Evolutionary conservation across 176 grass and related monocot species (phyloP).

Genomic region (Calamus simplicifolius): DNA sequence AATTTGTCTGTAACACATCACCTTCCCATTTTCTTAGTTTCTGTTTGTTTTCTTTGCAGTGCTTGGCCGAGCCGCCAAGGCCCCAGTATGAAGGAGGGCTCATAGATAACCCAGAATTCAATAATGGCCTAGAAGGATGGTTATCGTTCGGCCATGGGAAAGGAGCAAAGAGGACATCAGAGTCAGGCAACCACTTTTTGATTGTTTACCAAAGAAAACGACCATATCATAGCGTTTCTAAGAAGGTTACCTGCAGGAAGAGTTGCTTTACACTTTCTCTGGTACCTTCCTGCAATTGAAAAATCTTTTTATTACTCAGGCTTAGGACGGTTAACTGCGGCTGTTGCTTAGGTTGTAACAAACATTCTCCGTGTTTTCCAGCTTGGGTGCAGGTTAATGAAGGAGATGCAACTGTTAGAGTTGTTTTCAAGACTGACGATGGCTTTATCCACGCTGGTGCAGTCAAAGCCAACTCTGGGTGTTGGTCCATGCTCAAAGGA

Average conservation of each 20-base stretch:
- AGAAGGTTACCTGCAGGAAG: constrained; percentile 67
- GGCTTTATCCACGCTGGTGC: constrained; percentile 50
- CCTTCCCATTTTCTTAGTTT: too few relatives aligned
- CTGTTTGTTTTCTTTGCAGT: constrained; percentile 28
- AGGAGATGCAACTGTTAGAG: constrained; percentile 40
- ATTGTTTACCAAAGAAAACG: constrained; percentile 28
- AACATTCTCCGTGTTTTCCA: constrained; percentile 10
- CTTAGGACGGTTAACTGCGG: too few relatives aligned
- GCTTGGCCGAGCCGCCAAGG: constrained; percentile 56
- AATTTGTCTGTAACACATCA: too few relatives aligned
- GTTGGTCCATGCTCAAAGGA: constrained; percentile 91
- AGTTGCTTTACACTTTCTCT: constrained; percentile 66
- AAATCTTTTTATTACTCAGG: too few relatives aligned
- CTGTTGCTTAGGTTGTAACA: too few relatives aligned
- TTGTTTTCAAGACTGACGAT: constrained; percentile 48
- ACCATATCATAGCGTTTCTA: constrained; percentile 59
- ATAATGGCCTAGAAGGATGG: constrained; percentile 45
- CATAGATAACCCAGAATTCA: constrained; percentile 64
- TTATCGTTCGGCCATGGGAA: constrained; percentile 35
- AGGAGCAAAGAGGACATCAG: constrained; percentile 26
- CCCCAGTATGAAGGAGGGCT: constrained; percentile 78
- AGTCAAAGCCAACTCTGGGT: constrained; percentile 44
- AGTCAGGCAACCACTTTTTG: constrained; percentile 43
- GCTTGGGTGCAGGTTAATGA: constrained; percentile 65
- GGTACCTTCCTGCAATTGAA: constrained; percentile 17